Evolutionary conservation across 805 yeast species (phyloP).

Genomic region (Starmera amethionina): DNA sequence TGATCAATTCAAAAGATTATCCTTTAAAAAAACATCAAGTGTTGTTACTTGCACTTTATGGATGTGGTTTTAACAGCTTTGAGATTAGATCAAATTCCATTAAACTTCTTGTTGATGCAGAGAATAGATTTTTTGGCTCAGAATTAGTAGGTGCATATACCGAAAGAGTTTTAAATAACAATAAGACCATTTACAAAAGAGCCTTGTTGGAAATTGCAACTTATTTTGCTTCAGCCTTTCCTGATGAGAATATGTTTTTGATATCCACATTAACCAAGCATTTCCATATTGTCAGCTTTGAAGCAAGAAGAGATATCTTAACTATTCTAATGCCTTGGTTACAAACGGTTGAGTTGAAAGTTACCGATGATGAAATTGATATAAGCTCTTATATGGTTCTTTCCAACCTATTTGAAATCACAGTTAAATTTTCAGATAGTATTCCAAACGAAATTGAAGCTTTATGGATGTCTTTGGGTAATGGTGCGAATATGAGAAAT

Average conservation of each 20-base stretch:
- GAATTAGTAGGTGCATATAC: slow-evolving; percentile 47
- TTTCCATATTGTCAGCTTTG: slow-evolving; percentile 48
- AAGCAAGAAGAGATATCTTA: slow-evolving; percentile 66
- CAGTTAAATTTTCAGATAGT: slow-evolving; percentile 62
- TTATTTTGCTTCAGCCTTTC: slow-evolving; percentile 50
- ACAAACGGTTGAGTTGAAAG: slow-evolving; percentile 62
- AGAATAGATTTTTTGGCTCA: slow-evolving; percentile 44
- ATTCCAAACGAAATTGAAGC: slow-evolving; percentile 88
- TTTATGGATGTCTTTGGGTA: slow-evolving; percentile 90
- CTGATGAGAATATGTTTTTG: slow-evolving; percentile 51
- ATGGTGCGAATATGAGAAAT: slow-evolving; percentile 57
- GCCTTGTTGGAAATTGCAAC: slow-evolving; percentile 75
- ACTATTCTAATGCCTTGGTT: slow-evolving; percentile 88
- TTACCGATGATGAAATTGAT: slow-evolving; percentile 31
- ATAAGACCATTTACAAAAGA: slow-evolving; percentile 78
- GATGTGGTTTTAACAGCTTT: slow-evolving; percentile 63
- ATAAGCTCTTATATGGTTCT: slow-evolving; percentile 54
- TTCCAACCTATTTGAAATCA: slow-evolving; percentile 73
- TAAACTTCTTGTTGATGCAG: slow-evolving; percentile 57
- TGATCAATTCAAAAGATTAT: slow-evolving; percentile 38
- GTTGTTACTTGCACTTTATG: slow-evolving; percentile 66
- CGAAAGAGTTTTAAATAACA: slow-evolving; percentile 63
- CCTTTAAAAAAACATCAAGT: slow-evolving; percentile 53
- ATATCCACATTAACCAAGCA: slow-evolving; percentile 66
- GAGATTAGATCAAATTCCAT: slow-evolving; percentile 68